phyloP scores from a whole-genome alignment of 768 basidiomycete genomes.

The Dacryopinax spathularia region DNA sequence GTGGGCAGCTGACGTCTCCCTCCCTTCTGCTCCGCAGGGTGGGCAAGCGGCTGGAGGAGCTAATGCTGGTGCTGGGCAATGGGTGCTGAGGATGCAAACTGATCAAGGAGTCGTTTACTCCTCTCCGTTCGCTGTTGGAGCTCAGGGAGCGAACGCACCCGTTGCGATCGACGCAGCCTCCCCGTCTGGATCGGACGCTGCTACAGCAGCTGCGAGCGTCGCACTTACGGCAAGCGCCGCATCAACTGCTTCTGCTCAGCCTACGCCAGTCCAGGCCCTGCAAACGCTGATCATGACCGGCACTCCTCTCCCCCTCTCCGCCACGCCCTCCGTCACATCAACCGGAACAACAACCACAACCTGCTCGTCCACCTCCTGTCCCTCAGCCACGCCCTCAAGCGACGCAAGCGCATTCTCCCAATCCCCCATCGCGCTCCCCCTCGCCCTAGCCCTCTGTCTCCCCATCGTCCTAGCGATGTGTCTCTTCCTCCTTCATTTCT shows the following conservation, averaged over 20 bases:
- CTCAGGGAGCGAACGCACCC: neutral
- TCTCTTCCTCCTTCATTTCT: constrained; percentile 1
- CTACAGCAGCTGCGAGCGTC: neutral
- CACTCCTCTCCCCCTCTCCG: neutral
- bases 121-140: neutral
- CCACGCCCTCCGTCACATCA: neutral
- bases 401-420: no score
- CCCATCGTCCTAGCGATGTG: neutral
- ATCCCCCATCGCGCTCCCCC: no score
- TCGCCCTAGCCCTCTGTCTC: neutral
- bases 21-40: neutral
- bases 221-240: neutral
- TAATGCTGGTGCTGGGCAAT: no score
- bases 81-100: constrained; percentile 2
- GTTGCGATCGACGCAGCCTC: no score
- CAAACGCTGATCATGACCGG: neutral
- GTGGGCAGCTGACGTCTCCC: neutral
- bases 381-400: neutral
- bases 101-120: neutral
- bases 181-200: neutral
- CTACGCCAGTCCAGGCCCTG: neutral
- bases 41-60: neutral
- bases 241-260: neutral
- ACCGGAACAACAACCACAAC: neutral
- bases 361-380: neutral